Evolutionary conservation across 2,329 filamentous ascomycete genomes (phyloP).

Genomic region (Fusarium musae): DNA sequence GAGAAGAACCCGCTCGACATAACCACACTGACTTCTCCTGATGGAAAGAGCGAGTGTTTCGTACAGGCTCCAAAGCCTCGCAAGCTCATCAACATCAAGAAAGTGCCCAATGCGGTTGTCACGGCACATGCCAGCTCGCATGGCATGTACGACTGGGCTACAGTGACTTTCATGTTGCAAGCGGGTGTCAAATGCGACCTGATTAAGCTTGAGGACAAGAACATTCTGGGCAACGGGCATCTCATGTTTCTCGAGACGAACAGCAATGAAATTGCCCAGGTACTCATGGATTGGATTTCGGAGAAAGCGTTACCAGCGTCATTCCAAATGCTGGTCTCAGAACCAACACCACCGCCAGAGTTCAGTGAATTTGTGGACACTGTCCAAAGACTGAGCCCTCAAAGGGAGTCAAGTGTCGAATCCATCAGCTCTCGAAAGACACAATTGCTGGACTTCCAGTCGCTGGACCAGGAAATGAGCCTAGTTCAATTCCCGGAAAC

Average conservation of each 20-base stretch:
- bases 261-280: slow-evolving; percentile 55
- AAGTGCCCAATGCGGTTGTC: slow-evolving; percentile 60
- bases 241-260: slow-evolving; percentile 66
- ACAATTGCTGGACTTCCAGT: neutral
- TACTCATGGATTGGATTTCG: slow-evolving; percentile 53
- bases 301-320: slow-evolving; percentile 1
- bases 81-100: slow-evolving; percentile 59
- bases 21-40: slow-evolving; percentile 3
- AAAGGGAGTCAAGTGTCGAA: neutral
- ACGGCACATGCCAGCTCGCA: slow-evolving; percentile 66
- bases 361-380: neutral
- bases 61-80: slow-evolving; percentile 43
- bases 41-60: slow-evolving; percentile 32
- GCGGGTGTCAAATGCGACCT: slow-evolving; percentile 59
- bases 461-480: neutral
- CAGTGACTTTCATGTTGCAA: slow-evolving; percentile 62
- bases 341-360: slow-evolving; percentile 1
- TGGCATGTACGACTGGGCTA: slow-evolving; percentile 65
- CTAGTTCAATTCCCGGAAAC: neutral
- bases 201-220: slow-evolving; percentile 55
- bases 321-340: neutral
- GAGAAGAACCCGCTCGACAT: slow-evolving; percentile 32
- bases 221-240: slow-evolving; percentile 65
- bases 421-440: neutral
- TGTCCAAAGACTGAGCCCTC: neutral